A percentile compares a stretch with the other conserved stretches of the same genome.
Conservation (phyloP, 768 basidiomycete genomes). For the Tulasnella calospora region DNA sequence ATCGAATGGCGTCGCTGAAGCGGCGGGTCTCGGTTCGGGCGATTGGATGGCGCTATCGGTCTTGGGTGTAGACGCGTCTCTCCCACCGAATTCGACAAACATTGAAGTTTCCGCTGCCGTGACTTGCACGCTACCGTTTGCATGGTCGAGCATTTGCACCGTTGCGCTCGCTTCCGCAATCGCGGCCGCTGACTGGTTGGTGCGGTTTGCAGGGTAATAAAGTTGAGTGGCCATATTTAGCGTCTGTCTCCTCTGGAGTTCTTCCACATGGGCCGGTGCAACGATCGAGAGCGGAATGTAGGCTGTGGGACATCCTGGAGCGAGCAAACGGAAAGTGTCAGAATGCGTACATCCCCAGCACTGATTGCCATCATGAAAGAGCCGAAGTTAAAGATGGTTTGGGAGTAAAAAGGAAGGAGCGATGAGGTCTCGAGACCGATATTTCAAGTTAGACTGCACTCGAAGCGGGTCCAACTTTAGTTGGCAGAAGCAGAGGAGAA, state of each 20-base stretch:
- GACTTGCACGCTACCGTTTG: not conserved
- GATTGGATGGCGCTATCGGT: slow-evolving; percentile 9
- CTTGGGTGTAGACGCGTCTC: not conserved
- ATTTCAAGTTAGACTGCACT: slow-evolving; percentile 6
- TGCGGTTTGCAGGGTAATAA: not conserved
- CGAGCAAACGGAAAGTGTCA: not conserved
- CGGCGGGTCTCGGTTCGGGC: slow-evolving; percentile 7
- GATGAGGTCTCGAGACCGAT: slow-evolving; percentile 19
- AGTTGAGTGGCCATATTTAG: slow-evolving; percentile 31
- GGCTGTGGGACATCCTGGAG: slow-evolving; percentile 50
- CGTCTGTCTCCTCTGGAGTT: slow-evolving; percentile 52
- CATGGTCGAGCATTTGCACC: not conserved
- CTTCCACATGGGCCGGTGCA: slow-evolving; percentile 52
- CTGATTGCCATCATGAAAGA: slow-evolving; percentile 6
- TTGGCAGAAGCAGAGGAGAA: not conserved
- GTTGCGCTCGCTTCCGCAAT: not conserved
- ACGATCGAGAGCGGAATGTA: slow-evolving; percentile 64
- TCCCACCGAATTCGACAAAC: not conserved
- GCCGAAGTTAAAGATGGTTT: not conserved
- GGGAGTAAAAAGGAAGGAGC: slow-evolving; percentile 6
- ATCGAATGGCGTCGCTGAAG: not conserved
- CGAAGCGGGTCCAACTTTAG: not conserved
- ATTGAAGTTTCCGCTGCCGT: not conserved
- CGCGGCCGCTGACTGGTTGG: not conserved
- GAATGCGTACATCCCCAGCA: not conserved